phyloP scores from a whole-genome alignment of 2,329 filamentous ascomycete species.

The Blastomyces parvus region DNA sequence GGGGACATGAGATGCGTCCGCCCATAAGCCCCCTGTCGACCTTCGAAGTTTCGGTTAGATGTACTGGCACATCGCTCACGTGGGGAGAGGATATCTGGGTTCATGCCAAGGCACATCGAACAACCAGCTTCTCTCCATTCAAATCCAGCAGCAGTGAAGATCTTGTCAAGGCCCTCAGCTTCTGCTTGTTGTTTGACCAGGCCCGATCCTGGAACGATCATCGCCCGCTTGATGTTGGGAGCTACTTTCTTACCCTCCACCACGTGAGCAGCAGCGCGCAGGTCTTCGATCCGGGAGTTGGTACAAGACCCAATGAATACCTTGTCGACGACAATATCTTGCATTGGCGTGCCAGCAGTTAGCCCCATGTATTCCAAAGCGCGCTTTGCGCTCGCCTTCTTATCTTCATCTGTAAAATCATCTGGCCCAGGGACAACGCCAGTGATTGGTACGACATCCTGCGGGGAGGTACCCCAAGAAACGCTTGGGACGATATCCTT shows the following conservation, averaged over 20 bases:
- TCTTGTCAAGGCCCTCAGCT: slow-evolving; percentile 81
- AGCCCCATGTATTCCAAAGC: slow-evolving; percentile 97
- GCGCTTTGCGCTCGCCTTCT: slow-evolving; percentile 68
- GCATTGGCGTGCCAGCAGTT: slow-evolving; percentile 73
- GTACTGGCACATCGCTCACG: slow-evolving; percentile 91
- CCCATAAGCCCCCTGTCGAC: slow-evolving; percentile 82
- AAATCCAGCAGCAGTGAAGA: slow-evolving; percentile 85
- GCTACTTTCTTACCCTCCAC: slow-evolving; percentile 83
- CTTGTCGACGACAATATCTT: slow-evolving; percentile 89
- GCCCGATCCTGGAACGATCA: slow-evolving; percentile 94
- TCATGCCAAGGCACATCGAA: slow-evolving; percentile 99
- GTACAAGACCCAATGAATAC: slow-evolving; percentile 98
- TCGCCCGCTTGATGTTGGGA: slow-evolving; percentile 78
- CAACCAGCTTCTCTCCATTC: slow-evolving; percentile 98
- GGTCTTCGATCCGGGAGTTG: slow-evolving; percentile 91
- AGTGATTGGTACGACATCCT: slow-evolving; percentile 92
- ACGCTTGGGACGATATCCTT: slow-evolving; percentile 91
- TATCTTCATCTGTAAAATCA: slow-evolving; percentile 67
- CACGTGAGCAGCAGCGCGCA: slow-evolving; percentile 75
- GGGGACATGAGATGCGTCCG: slow-evolving; percentile 95
- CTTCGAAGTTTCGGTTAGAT: slow-evolving; percentile 96
- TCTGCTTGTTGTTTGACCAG: slow-evolving; percentile 90
- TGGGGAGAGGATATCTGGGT: slow-evolving; percentile 89
- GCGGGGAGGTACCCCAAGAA: slow-evolving; percentile 93
- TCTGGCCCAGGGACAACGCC: slow-evolving; percentile 84